These are phyloP conservation scores for Phaeosphaeria sp. DNA, from an alignment of 2,329 filamentous ascomycete genomes.

Conservation along the genomic window DNA sequence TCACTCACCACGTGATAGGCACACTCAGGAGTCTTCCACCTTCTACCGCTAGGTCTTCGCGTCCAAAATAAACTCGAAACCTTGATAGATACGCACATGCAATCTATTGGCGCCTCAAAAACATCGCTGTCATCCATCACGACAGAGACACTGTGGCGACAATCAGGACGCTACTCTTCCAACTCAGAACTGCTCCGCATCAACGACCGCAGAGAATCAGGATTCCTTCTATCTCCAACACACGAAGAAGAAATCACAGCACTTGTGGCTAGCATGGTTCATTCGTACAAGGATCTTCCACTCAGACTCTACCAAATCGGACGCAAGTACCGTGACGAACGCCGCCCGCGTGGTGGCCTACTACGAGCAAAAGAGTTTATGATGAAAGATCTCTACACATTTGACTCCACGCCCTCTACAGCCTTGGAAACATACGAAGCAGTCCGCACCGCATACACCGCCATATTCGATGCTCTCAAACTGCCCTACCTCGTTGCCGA, in stretches of 20 bases:
- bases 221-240: slow-evolving; percentile 84
- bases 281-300: slow-evolving; percentile 86
- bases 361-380: slow-evolving; percentile 88
- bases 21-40: slow-evolving; percentile 89
- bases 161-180: slow-evolving; percentile 78
- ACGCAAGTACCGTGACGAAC: slow-evolving; percentile 93
- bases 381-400: slow-evolving; percentile 99
- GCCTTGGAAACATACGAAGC: slow-evolving; percentile 81
- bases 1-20: slow-evolving; percentile 59
- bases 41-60: slow-evolving; percentile 83
- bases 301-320: slow-evolving; percentile 90
- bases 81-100: slow-evolving; percentile 90
- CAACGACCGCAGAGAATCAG: slow-evolving; percentile 75
- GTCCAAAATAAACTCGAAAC: slow-evolving; percentile 88
- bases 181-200: slow-evolving; percentile 86
- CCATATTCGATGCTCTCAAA: slow-evolving; percentile 81
- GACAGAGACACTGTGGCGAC: slow-evolving; percentile 81
- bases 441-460: slow-evolving; percentile 75
- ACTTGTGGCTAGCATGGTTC: slow-evolving; percentile 73
- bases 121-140: slow-evolving; percentile 85
- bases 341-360: slow-evolving; percentile 84
- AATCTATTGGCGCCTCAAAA: slow-evolving; percentile 78
- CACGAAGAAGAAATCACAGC: slow-evolving; percentile 96
- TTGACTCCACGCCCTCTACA: slow-evolving; percentile 72
- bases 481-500: slow-evolving; percentile 84